Base-by-base conservation (phyloP, 306 rosid genomes). In the Vigna reflexopilosa region DNA sequence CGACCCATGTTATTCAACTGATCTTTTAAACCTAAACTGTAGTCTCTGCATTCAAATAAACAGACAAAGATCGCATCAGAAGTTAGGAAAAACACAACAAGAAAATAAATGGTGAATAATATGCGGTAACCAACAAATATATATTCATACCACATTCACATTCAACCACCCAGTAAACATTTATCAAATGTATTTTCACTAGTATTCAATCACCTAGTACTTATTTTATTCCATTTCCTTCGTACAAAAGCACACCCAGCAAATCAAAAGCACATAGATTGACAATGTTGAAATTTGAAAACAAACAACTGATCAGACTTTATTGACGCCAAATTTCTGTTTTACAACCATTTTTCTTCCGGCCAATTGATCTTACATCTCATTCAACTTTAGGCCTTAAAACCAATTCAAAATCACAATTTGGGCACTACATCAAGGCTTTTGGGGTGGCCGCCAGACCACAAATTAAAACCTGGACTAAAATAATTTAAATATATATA, bases 1-100 rank as follows among this genome's bases (percentile, higher is more conserved):
- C 98, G 98, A 77, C 98, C 98, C 98, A 95, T 95, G 76, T 51
- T 89, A 82, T 82, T 83, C 78, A 70, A 63, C 68, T 81, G 63
- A 71, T 80, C 75, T 8, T 70, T 67, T 42, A 67, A 81, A 66
- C 66, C 58, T 17, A 80, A 17, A 81, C 72, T 74, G 58, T 30
- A 68, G 68, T 63, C 70, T 48, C 85, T n/a, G 67, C 72, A 66
- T 79, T 72, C 61, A 86, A 44, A 75, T n/a, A 50, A 64, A 48
- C 71, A 14, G 42, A 69, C 45, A 78, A 6, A 14, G 9, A 75
- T 79, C 67, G 5, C 65, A 57, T 77, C 47, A 79, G 10, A 68
- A 40, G 36, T 15, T 19, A 26, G 10, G 50, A 69, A 82, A 72
- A 15, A 67, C 78, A 24, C 54, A 80, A 83, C 59, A 49, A 26